Evolutionary conservation across 2,329 filamentous ascomycete species (phyloP), one percentile per base, ranked within the genome.

Genomic region (Aureobasidium pullulans): DNA sequence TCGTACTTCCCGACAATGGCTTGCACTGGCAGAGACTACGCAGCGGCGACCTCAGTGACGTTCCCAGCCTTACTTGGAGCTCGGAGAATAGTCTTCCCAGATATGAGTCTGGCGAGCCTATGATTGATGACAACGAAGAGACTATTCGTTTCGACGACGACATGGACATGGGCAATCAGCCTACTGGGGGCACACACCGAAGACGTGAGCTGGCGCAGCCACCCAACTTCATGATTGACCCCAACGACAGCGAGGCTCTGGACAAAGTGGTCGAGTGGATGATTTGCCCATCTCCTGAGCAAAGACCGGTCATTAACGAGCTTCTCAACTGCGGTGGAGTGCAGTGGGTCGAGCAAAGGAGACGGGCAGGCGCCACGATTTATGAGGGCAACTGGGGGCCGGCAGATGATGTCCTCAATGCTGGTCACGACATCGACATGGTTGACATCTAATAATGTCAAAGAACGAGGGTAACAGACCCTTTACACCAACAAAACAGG

Each of bases 341-440:
- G 56, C 82, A 81, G 62, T 99, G 94, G 89, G 87, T 95, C 34
- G 82, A 85, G 58, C 76, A 79, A 53, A 85, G 91, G 63, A 85
- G 91, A 59, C 85, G 88, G 59, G 89, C 91, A 10, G 89, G 91
- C 46, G 94, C 94, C n/a, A 96, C 91, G 0, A 86, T 99, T 57
- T 99, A 89, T 67, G 94, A 99, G 75, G 94, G 94, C 63, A 94
- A 90, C 71, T 99, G 92, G 88, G 94, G 94, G 4, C 93, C 93
- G 34, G 81, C 81, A 28, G 86, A 86, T 64, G 81, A 85, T 63
- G 77, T 85, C 19, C 75, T 85, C 58, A 76, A 75, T 28, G 77
- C 79, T 65, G 78, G 81, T 7, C 67, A 73, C 44, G 72, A 75
- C 70, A 78, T 81, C 47, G 84, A 86, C 70, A 86, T 86, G 81